phyloP scores from a whole-genome alignment of 2,329 filamentous ascomycete genomes.

The Diaporthe citri region DNA sequence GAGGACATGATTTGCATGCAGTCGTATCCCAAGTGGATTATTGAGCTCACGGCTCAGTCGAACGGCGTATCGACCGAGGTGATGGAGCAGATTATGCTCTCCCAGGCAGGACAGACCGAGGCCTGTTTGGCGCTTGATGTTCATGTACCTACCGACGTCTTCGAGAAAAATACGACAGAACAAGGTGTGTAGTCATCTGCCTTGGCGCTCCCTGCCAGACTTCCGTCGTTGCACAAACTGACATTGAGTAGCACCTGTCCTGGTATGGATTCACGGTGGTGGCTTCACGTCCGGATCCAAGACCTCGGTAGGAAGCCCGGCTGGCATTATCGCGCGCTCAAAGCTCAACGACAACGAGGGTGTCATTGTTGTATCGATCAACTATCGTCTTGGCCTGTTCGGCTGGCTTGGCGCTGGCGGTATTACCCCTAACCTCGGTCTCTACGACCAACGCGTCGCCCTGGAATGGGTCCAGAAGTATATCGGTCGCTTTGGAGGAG shows the following conservation, averaged over 20 bases:
- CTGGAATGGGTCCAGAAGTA: constrained; percentile 59
- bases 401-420: constrained; percentile 58
- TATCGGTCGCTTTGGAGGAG: constrained; percentile 57
- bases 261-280: constrained; percentile 61
- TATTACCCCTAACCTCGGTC: constrained; percentile 55
- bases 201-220: background rate
- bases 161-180: constrained; percentile 14
- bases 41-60: constrained; percentile 40
- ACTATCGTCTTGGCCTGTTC: constrained; percentile 63
- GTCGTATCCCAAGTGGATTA: constrained; percentile 47
- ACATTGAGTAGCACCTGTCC: constrained; percentile 55
- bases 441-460: constrained; percentile 53
- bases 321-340: constrained; percentile 36
- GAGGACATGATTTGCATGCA: constrained; percentile 46
- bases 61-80: constrained; percentile 30
- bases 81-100: constrained; percentile 40
- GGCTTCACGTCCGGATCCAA: constrained; percentile 59
- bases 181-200: background rate
- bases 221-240: constrained; percentile 48
- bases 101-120: constrained; percentile 49
- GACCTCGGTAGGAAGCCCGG: constrained; percentile 43
- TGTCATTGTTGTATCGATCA: constrained; percentile 60
- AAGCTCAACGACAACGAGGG: constrained; percentile 46
- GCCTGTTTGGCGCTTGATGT: constrained; percentile 65
- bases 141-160: constrained; percentile 57